Base-by-base conservation (phyloP, 2,329 filamentous ascomycete species). In the Talaromyces piceae region DNA sequence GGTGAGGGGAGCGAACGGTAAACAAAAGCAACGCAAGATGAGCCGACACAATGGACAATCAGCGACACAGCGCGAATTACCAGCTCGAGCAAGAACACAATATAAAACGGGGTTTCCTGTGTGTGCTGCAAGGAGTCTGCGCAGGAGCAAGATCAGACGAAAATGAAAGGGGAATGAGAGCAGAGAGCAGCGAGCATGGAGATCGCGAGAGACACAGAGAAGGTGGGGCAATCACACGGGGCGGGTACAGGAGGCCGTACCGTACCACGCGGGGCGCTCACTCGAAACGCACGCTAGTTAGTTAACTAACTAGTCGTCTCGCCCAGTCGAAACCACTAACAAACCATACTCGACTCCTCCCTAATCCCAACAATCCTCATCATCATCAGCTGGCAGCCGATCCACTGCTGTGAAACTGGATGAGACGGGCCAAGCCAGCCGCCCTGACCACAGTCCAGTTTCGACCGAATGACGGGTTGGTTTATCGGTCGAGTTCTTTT, bases 221-320 rank as follows among this genome's bases (percentile, higher is more conserved):
- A 41, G 51, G 51, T 53, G 51, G 51, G 51, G 51, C 46, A 49
- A 49, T 49, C 50, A 52, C 50, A 49, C 46, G 46, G 51, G 26
- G 30, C 30, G 30, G 30, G 33, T 20, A 28, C 7, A 6, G 16
- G n/a, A n/a, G n/a, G n/a, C n/a, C n/a, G n/a, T n/a, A 20, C 33
- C 20, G 33, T 18, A 4, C n/a, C 16, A 37, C 33, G 33, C 33
- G 33, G 33, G 33, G 33, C 31, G 11, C 30, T n/a, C 26, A 11
- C 33, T 37, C 33, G 33, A 37, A 37, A 20, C 33, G 16, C 30
- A 31, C 26, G 30, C 33, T 37, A 37, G 33, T 37, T n/a, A 16
- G 9, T 33, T n/a, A n/a, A n/a, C n/a, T n/a, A n/a, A n/a, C n/a
- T n/a, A n/a, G n/a, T n/a, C n/a, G n/a, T n/a, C n/a, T n/a, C n/a